Evolutionary conservation across 345 rosid genomes (phyloP).

Genomic region (Lepidium sativum): DNA sequence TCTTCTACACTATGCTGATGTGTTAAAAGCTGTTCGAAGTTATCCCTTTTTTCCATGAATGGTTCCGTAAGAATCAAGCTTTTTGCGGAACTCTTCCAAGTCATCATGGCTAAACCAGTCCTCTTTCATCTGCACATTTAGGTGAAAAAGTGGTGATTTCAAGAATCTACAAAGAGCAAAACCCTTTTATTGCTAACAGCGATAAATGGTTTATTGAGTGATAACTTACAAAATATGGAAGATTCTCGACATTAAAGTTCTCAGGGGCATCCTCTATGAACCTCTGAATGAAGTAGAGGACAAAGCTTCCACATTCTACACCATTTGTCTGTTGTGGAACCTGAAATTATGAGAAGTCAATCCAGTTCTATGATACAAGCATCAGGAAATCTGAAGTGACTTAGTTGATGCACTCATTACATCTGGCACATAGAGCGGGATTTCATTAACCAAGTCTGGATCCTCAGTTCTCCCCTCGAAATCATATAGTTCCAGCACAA

Average conservation of each 20-base stretch:
- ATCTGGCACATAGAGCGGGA: constrained; percentile 52
- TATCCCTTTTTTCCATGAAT: constrained; percentile 2
- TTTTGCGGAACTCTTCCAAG: constrained; percentile 35
- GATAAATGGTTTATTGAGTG: background rate
- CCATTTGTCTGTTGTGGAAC: constrained; percentile 68
- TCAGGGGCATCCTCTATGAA: constrained; percentile 48
- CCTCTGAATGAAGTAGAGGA: constrained; percentile 55
- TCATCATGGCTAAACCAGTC: constrained; percentile 52
- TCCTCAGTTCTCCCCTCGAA: constrained; percentile 47
- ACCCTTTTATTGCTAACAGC: background rate
- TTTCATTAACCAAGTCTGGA: constrained; percentile 27
- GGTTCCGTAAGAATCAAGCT: constrained; percentile 22
- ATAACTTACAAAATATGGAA: constrained; percentile 53
- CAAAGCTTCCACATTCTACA: constrained; percentile 64
- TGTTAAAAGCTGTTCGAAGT: background rate
- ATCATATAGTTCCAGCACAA: constrained; percentile 46
- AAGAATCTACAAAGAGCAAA: background rate
- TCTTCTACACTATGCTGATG: background rate
- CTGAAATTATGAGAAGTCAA: constrained; percentile 27
- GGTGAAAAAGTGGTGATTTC: background rate
- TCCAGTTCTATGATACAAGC: background rate
- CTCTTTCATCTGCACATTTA: constrained; percentile 41
- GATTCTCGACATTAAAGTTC: constrained; percentile 26
- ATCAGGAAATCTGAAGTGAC: background rate
- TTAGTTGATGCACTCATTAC: constrained; percentile 18